Evolutionary conservation across 768 basidiomycete species (phyloP).

Genomic region (Cyclocybe cylindracea): DNA sequence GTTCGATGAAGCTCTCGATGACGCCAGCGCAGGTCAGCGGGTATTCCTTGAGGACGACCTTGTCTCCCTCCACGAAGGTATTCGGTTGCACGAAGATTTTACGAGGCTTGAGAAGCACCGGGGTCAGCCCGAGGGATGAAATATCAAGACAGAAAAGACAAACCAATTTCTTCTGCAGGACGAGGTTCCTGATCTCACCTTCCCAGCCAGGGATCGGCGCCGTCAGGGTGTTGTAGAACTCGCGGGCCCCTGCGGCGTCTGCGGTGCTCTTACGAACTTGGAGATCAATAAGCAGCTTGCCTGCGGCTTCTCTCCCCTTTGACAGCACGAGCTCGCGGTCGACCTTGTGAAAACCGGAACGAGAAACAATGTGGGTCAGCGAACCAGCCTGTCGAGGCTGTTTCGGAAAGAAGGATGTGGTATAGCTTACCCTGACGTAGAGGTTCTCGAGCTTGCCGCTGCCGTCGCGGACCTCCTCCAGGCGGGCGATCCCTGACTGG

Average conservation of each 20-base stretch:
- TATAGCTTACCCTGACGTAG: slow-evolving; percentile 59
- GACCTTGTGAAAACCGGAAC: slow-evolving; percentile 42
- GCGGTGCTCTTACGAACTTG: slow-evolving; percentile 88
- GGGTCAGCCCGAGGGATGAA: not conserved
- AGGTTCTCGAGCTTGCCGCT: slow-evolving; percentile 65
- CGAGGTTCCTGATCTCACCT: slow-evolving; percentile 73
- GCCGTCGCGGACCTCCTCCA: slow-evolving; percentile 66
- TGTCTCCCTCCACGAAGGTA: slow-evolving; percentile 63
- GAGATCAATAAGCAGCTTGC: slow-evolving; percentile 74
- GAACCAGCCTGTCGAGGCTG: not conserved
- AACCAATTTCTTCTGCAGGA: slow-evolving; percentile 78
- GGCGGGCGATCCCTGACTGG: slow-evolving; percentile 62
- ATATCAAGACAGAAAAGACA: slow-evolving; percentile 19
- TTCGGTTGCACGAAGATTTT: slow-evolving; percentile 88
- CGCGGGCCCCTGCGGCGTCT: slow-evolving; percentile 76
- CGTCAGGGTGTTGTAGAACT: slow-evolving; percentile 80
- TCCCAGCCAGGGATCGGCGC: slow-evolving; percentile 73
- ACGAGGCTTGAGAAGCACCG: slow-evolving; percentile 54
- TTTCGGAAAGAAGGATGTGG: not conserved
- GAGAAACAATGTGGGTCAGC: slow-evolving; percentile 7
- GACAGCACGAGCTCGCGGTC: slow-evolving; percentile 69
- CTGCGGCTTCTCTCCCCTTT: slow-evolving; percentile 65
- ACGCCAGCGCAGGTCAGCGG: slow-evolving; percentile 70
- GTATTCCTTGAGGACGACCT: slow-evolving; percentile 80
- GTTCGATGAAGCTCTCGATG: slow-evolving; percentile 83